Percentiles rank a stretch among this genome's conserved stretches.
Evolutionary conservation across 176 grass and related monocot species (phyloP).

Genomic region (Avena eriantha): DNA sequence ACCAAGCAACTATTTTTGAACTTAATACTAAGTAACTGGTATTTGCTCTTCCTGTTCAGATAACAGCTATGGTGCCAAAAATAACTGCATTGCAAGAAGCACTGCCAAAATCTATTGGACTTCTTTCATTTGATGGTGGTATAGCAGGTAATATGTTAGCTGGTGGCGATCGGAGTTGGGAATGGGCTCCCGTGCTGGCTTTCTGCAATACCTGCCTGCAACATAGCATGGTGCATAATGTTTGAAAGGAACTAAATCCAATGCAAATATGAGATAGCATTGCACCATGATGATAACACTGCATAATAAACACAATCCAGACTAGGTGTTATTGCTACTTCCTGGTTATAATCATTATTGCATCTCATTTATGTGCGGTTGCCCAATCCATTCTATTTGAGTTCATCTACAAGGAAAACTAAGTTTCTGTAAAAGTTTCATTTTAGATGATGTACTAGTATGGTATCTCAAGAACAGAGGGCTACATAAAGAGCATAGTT

Average conservation of each 20-base stretch:
- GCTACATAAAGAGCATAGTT: not conserved
- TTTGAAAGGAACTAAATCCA: slow-evolving; percentile 1
- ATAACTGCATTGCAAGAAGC: slow-evolving; percentile 88
- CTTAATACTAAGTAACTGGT: slow-evolving; percentile 27
- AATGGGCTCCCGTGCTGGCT: slow-evolving; percentile 21
- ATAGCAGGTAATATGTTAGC: slow-evolving; percentile 71
- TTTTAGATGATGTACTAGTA: slow-evolving; percentile 34
- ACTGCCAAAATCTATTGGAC: slow-evolving; percentile 87
- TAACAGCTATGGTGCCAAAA: slow-evolving; percentile 88
- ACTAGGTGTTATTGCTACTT: slow-evolving; percentile 7
- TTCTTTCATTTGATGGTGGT: slow-evolving; percentile 98
- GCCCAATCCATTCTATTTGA: not conserved
- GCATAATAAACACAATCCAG: slow-evolving; percentile 6
- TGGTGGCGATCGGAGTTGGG: slow-evolving; percentile 24
- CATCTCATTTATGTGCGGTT: slow-evolving; percentile 34
- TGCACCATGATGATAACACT: not conserved
- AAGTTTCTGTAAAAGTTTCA: slow-evolving; percentile 33
- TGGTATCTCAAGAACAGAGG: slow-evolving; percentile 19
- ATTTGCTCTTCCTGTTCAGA: slow-evolving; percentile 61
- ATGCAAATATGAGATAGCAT: slow-evolving; percentile 28
- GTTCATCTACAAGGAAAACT: slow-evolving; percentile 20
- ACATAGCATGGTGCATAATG: slow-evolving; percentile 6
- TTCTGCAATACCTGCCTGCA: not conserved
- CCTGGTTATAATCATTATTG: not conserved
- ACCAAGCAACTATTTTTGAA: slow-evolving; percentile 18